Evolutionary conservation across 495 filamentous ascomycete genomes (phyloP), one percentile per base, ranked within the genome.

Genomic region (Neurospora sp.): DNA sequence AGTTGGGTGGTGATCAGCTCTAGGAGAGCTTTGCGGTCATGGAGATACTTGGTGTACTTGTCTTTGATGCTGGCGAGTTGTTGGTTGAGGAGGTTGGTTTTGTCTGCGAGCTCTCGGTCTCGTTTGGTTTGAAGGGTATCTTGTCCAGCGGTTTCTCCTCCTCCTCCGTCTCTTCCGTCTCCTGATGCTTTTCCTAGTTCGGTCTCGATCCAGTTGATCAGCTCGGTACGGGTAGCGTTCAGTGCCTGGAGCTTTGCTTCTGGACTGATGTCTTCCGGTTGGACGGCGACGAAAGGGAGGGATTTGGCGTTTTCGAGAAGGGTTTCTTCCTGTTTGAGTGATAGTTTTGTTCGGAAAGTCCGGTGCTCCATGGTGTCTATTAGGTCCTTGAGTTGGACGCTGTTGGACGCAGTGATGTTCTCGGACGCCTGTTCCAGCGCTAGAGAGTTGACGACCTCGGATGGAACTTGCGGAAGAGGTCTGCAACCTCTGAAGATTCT

Each of bases 181-280:
- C 83, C 83, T 22, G 75, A 78, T 31, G 87, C 88, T 70, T 84
- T 87, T 39, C 84, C 82, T 9, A 93, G 81, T 73, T 91, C 90
- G 14, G 85, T 82, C 78, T 93, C 91, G 31, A 93, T 90, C 91
- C 91, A 93, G 74, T 85, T 84, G 45, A 93, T 90, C 71, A 93
- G 81, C 69, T 89, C 89, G 76, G 88, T 86, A 35, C 91, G 84
- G 3, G 89, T 89, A n/a, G 75, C 77, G 31, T 81, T 83, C 44
- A 85, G 75, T 16, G 89, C 89, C 72, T 83, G 86, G 40, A 84
- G 72, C 42, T 84, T 85, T 3, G 83, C 79, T 73, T 78, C 74
- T 2, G 79, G 76, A 22, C 80, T 76, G 42, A 84, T 69, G 37
- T 39, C 74, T 18, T 77, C 77, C 38, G 80, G 79, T 2, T 76